phyloP scores from a whole-genome alignment of 257 asterid species.

The Fraxinus quadrangulata region DNA sequence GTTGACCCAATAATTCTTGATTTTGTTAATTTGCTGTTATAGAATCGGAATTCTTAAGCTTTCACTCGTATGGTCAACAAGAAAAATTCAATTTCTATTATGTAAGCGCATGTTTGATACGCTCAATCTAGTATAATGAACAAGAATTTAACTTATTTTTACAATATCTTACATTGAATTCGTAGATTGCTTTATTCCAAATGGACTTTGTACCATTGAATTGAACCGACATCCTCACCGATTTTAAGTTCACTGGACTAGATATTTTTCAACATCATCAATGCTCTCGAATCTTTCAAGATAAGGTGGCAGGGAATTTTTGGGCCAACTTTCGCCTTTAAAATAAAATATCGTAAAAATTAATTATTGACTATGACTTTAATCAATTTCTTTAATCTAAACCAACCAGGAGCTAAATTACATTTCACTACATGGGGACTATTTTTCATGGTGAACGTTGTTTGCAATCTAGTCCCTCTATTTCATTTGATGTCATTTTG shows the following conservation, averaged over 20 bases:
- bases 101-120: background rate
- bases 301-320: slow-evolving; percentile 52
- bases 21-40: background rate
- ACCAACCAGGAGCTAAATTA: no score
- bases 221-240: slow-evolving; percentile 80
- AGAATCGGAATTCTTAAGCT: slow-evolving; percentile 2
- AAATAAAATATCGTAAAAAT: no score
- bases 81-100: background rate
- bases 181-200: slow-evolving; percentile 31
- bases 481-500: no score
- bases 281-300: slow-evolving; percentile 62
- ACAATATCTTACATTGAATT: background rate
- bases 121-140: background rate
- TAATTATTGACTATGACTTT: no score
- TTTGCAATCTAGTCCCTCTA: no score
- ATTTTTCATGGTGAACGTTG: no score
- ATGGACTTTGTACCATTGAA: slow-evolving; percentile 88
- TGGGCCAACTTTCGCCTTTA: slow-evolving; percentile 33
- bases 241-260: slow-evolving; percentile 73
- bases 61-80: background rate
- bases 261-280: slow-evolving; percentile 69
- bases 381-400: no score
- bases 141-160: background rate
- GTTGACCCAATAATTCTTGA: slow-evolving; percentile 11
- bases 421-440: no score